A percentile compares a stretch with the other conserved stretches of the same genome.
These are phyloP conservation scores for Scutellaria barbata DNA, from an alignment of 257 asterid genomes.

Conservation along the genomic window DNA sequence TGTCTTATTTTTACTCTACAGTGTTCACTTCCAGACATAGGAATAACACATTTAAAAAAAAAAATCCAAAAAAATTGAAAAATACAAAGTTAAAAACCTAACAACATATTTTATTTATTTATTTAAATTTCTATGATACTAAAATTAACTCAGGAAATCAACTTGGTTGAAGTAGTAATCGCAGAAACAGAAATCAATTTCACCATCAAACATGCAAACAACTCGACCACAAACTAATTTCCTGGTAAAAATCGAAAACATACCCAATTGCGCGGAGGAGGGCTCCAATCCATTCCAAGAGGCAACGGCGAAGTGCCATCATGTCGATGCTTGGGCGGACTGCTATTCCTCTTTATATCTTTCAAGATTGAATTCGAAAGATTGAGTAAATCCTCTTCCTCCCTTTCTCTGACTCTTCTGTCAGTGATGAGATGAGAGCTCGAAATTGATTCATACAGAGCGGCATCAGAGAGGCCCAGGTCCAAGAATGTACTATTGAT, in stretches of 20 bases:
- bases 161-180: neutral
- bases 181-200: neutral
- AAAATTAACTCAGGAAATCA: slow-evolving; percentile 1
- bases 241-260: slow-evolving; percentile 13
- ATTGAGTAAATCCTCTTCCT: slow-evolving; percentile 38
- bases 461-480: slow-evolving; percentile 54
- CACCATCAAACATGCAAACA: slow-evolving; percentile 22
- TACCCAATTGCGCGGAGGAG: slow-evolving; percentile 75
- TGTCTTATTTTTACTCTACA: neutral
- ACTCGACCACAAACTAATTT: neutral
- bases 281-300: slow-evolving; percentile 90
- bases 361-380: slow-evolving; percentile 41
- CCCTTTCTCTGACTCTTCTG: slow-evolving; percentile 29
- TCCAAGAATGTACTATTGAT: slow-evolving; percentile 53
- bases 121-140: neutral
- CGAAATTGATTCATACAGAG: slow-evolving; percentile 51
- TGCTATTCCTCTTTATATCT: slow-evolving; percentile 28
- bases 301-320: slow-evolving; percentile 87
- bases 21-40: neutral
- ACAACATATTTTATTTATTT: neutral
- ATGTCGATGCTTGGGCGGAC: slow-evolving; percentile 64
- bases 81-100: neutral
- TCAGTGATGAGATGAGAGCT: slow-evolving; percentile 36
- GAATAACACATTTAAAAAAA: neutral
- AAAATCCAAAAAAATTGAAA: slow-evolving; percentile 9